These are phyloP conservation scores for Leccinum barrowsii DNA, from an alignment of 768 basidiomycete genomes.

Conservation along the genomic window DNA sequence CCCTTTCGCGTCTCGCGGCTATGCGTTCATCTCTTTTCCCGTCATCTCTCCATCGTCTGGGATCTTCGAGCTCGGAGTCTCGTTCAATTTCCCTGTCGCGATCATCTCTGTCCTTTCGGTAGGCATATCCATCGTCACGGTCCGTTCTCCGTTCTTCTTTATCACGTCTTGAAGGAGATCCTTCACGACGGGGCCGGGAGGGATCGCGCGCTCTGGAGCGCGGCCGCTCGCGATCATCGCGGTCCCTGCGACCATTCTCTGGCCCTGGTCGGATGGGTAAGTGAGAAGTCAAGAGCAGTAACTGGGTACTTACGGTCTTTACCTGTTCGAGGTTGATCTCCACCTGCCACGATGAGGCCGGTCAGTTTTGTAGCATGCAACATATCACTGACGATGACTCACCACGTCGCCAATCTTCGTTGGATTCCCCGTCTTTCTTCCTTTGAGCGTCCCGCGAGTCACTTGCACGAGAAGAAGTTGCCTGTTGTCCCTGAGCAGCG, in stretches of 20 bases:
- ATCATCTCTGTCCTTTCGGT: conserved; percentile 34
- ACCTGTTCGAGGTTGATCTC: conserved; percentile 46
- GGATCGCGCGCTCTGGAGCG: conserved; percentile 64
- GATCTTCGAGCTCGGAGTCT: conserved; percentile 59
- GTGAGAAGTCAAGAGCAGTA: background rate
- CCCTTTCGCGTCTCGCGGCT: conserved; percentile 54
- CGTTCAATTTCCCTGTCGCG: conserved; percentile 42
- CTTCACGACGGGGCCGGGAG: conserved; percentile 57
- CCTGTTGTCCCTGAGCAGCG: conserved; percentile 30
- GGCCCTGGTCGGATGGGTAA: conserved; percentile 36
- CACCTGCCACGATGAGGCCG: conserved; percentile 30
- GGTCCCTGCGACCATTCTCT: conserved; percentile 54
- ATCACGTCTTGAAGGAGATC: conserved; percentile 52
- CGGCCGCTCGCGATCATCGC: conserved; percentile 59
- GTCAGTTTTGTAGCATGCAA: background rate
- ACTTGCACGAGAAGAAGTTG: conserved; percentile 45
- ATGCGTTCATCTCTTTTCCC: conserved; percentile 77
- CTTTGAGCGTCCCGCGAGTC: conserved; percentile 59
- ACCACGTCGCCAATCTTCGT: conserved; percentile 88
- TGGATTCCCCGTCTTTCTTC: conserved; percentile 69
- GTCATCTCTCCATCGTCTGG: conserved; percentile 78
- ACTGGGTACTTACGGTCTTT: conserved; percentile 53
- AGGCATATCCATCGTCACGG: conserved; percentile 27
- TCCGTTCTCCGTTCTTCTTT: conserved; percentile 36
- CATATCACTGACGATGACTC: conserved; percentile 19